Conservation (phyloP, 2,329 filamentous ascomycete genomes). For the Clonostachys sp. region DNA sequence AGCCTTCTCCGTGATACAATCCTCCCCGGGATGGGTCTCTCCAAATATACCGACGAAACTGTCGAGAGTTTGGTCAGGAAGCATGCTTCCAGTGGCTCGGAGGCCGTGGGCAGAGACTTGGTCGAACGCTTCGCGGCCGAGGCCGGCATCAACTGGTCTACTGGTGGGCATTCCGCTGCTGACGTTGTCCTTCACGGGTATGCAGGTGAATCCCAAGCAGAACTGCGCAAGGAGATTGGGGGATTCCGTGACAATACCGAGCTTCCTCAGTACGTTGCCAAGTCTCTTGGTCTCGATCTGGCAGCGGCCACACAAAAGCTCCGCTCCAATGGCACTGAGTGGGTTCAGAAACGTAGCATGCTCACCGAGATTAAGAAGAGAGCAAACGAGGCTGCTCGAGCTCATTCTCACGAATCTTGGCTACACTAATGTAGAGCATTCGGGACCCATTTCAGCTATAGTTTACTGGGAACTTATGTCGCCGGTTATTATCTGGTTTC, state of each 20-base stretch:
- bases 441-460: too few relatives aligned
- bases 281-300: constrained; percentile 12
- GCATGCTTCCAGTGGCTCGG: constrained; percentile 4
- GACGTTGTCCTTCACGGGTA: constrained; percentile 13
- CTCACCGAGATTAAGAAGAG: constrained; percentile 7
- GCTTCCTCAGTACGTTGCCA: constrained; percentile 14
- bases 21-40: constrained; percentile 9
- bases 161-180: constrained; percentile 10
- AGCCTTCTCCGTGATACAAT: constrained; percentile 6
- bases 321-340: constrained; percentile 11
- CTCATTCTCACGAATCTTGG: constrained; percentile 4
- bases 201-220: constrained; percentile 4
- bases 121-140: constrained; percentile 5
- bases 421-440: too few relatives aligned
- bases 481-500: too few relatives aligned
- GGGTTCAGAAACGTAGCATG: constrained; percentile 12
- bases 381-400: constrained; percentile 3
- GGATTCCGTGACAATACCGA: constrained; percentile 16
- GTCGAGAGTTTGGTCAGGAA: constrained; percentile 4
- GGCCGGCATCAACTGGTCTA: constrained; percentile 12
- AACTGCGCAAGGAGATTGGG: constrained; percentile 10
- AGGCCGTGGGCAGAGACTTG: constrained; percentile 5
- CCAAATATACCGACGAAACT: constrained; percentile 5
- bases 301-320: constrained; percentile 10
- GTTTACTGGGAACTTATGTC: too few relatives aligned